Base-by-base conservation (phyloP, 2,329 filamentous ascomycete species). In the Chaetomium globosum region DNA sequence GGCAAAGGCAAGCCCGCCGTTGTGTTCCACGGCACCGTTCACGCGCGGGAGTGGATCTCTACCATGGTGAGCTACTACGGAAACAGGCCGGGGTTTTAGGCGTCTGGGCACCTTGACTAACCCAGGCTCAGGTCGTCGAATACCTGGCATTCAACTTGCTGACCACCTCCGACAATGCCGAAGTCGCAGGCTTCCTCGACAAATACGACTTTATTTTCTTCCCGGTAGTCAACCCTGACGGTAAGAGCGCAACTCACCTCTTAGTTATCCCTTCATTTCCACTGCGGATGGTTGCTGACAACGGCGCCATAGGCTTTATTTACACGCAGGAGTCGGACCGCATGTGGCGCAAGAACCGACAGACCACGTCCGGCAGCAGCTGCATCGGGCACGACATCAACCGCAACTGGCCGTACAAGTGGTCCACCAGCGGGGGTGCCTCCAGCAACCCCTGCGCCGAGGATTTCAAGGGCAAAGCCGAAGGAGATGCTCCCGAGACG, bases 201-300 rank as follows among this genome's bases (percentile, higher is more conserved):
- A 82, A 79, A 58, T 87, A 85, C 70, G 85, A 87, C 75, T 87
- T 84, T 70, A 86, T 85, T 74, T 81, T 87, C 72, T 76, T 84
- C 66, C 82, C 83, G 2, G 74, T 84, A 48, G 81, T 83, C 56
- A 85, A 85, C 71, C 82, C 83, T 2, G 82, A 84, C 68, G 82
- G 78, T 80, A 73, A 60, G 63, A 16, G 10, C 21, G 8, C 19
- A 30, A 7, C 52, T 33, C 31, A 2, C 8, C 8, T n/a, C 21
- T 1, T 1, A 1, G 31, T 12, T 39, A 9, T 6, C 16, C 46
- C 57, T 59, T 13, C 5, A 49, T 26, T 7, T n/a, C 4, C 4
- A 6, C 3, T 7, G 7, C 19, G 13, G 16, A 16, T 43, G 5
- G 49, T 28, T 6, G 7, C 51, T 53, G 19, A 53, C 51, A n/a